Evolutionary conservation across 1,284 basidiomycete species (phyloP).

Genomic region (Trametes pubescens): DNA sequence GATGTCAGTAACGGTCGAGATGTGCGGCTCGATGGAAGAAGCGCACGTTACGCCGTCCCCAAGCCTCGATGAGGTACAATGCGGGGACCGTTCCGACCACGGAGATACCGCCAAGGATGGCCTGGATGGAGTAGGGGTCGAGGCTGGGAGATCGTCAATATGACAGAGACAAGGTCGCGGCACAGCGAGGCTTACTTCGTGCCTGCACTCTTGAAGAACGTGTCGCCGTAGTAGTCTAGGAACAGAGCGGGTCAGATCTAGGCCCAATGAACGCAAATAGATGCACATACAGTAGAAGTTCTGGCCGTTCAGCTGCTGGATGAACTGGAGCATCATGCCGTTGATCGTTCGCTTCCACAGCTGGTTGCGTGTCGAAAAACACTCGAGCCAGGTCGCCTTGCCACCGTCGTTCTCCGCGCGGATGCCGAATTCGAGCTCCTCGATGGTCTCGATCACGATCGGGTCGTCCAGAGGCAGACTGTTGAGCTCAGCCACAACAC

Average conservation of each 20-base stretch:
- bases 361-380: conserved; percentile 74
- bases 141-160: conserved; percentile 48
- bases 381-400: conserved; percentile 81
- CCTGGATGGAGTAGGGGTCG: conserved; percentile 76
- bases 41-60: conserved; percentile 67
- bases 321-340: conserved; percentile 85
- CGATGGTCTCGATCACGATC: conserved; percentile 69
- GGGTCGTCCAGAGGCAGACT: conserved; percentile 66
- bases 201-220: conserved; percentile 82
- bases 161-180: not conserved
- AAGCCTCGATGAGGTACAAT: conserved; percentile 69
- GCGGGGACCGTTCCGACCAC: conserved; percentile 73
- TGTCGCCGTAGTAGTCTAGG: conserved; percentile 81
- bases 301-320: conserved; percentile 82
- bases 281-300: conserved; percentile 71
- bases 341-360: conserved; percentile 78
- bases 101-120: conserved; percentile 74
- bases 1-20: conserved; percentile 1
- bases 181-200: conserved; percentile 52
- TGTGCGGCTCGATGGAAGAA: not conserved
- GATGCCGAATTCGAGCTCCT: conserved; percentile 76
- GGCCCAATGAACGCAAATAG: not conserved
- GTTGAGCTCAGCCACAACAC: conserved; percentile 73
- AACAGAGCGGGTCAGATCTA: not conserved
- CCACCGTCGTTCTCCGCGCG: conserved; percentile 78